Conservation (phyloP, 1,284 basidiomycete species). For the Cystobasidium slooffiae region DNA sequence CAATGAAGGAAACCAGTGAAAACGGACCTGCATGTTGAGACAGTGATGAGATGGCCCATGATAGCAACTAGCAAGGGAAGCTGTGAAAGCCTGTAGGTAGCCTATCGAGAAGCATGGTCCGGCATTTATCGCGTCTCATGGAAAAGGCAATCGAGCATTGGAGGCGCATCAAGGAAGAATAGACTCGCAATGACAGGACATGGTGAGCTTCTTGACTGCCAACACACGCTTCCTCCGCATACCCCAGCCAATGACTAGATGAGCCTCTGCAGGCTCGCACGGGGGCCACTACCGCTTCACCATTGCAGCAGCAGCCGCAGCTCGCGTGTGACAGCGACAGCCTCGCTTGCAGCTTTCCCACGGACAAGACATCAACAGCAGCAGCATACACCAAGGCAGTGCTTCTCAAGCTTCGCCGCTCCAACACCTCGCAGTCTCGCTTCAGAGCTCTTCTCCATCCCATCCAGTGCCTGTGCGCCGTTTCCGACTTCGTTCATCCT, state of each 20-base stretch:
- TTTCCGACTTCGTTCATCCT: slow-evolving; percentile 5
- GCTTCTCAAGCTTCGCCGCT: background rate
- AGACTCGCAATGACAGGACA: background rate
- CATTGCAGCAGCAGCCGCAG: background rate
- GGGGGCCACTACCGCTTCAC: slow-evolving; percentile 7
- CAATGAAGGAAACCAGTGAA: background rate
- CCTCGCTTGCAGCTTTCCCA: background rate
- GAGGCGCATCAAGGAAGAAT: background rate
- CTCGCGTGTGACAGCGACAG: slow-evolving; percentile 4
- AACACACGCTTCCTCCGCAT: background rate
- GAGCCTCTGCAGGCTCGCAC: slow-evolving; percentile 31
- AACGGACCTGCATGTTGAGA: slow-evolving; percentile 67
- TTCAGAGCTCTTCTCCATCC: slow-evolving; percentile 7
- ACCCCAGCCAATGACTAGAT: slow-evolving; percentile 26
- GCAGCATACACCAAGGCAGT: background rate
- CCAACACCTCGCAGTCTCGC: background rate
- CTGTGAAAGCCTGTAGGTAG: background rate
- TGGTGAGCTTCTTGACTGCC: background rate
- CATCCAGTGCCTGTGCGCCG: background rate
- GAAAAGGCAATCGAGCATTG: slow-evolving; percentile 13
- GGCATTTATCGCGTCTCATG: slow-evolving; percentile 4
- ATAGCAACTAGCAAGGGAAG: background rate
- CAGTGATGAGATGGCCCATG: slow-evolving; percentile 73
- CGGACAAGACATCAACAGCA: background rate
- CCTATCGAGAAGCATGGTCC: background rate